Evolutionary conservation across 768 basidiomycete species (phyloP).

Genomic region (Lactifluus subvellereus): DNA sequence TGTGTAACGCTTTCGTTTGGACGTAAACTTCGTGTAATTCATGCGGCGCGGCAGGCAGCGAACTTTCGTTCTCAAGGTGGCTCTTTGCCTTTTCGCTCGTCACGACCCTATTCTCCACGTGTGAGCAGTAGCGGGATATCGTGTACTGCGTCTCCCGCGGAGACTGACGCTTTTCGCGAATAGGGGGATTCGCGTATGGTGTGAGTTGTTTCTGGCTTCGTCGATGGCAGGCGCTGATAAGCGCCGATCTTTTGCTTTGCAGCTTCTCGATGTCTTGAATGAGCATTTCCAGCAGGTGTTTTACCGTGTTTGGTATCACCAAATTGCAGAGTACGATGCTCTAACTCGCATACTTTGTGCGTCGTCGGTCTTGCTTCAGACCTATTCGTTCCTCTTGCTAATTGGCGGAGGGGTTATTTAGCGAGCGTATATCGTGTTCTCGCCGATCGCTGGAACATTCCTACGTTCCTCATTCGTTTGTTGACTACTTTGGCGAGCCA

Average conservation of each 20-base stretch:
- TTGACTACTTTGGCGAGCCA: background rate
- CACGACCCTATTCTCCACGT: slow-evolving; percentile 72
- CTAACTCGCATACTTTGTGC: slow-evolving; percentile 65
- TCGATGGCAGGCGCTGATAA: slow-evolving; percentile 22
- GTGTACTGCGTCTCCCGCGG: background rate
- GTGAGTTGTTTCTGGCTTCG: slow-evolving; percentile 32
- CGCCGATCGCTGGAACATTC: slow-evolving; percentile 52
- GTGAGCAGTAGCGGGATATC: slow-evolving; percentile 31
- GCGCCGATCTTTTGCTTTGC: slow-evolving; percentile 17
- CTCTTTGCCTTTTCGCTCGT: slow-evolving; percentile 60
- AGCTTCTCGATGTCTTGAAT: slow-evolving; percentile 63
- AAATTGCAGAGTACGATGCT: slow-evolving; percentile 70
- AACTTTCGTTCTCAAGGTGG: slow-evolving; percentile 32
- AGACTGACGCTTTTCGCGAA: background rate
- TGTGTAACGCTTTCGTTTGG: background rate
- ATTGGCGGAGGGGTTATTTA: slow-evolving; percentile 19
- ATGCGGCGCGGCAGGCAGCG: background rate
- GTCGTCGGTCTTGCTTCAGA: slow-evolving; percentile 15
- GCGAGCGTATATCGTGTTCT: slow-evolving; percentile 59
- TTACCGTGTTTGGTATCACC: slow-evolving; percentile 59
- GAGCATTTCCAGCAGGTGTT: slow-evolving; percentile 71
- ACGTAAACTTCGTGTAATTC: background rate
- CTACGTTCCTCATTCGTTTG: slow-evolving; percentile 34
- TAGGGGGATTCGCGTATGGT: slow-evolving; percentile 65
- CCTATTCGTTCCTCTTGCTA: background rate